Base-by-base conservation (phyloP, 129 eudicot species). In the Flaveria trinervia region DNA sequence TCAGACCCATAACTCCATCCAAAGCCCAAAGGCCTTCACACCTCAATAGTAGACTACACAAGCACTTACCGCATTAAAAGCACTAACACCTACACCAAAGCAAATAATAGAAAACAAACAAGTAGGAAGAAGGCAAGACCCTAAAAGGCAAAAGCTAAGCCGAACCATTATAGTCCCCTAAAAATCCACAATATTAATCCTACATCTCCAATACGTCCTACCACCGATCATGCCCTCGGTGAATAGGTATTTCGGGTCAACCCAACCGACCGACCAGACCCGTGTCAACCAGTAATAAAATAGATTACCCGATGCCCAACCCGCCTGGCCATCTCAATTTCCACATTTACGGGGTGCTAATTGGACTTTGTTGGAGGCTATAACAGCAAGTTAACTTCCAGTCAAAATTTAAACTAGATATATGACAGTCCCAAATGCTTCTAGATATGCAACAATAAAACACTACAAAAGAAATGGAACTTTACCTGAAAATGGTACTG, bases 401-500 rank as follows among this genome's bases (percentile, higher is more conserved):
- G 13, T 55, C 26, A 55, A 55, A 17, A 55, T 20, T 55, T 25
- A 18, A 55, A 55, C 62, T 55, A 55, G 7, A 18, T 11, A 18
- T 6, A 55, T 1, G 62, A 25, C 28, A 56, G 2, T 56, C 62
- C 62, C 28, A 56, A 18, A 56, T 20, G 28, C 9, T 56, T 56
- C 62, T 56, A 56, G 13, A 56, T 14, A 8, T 18, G 10, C 62
- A 56, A 56, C 11, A 70, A 48, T 11, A 72, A n/a, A 36, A 54
- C 6, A 54, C 1, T 54, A 33, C 5, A 11, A 33, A 5, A 30
- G 14, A 14, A 13, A 49, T 49, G 14, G 6, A 72, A 73, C 41
- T 13, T 48, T 65, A 86, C 95, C 95, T 89, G 95, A 70, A 86
- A 89, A 78, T 89, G 91, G 79, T 84, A 71, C 95, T 89, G 28